A percentile compares a stretch with the other conserved stretches of the same genome.
Conservation (phyloP, 2,329 filamentous ascomycete genomes). For the Curvularia eragrostidis region DNA sequence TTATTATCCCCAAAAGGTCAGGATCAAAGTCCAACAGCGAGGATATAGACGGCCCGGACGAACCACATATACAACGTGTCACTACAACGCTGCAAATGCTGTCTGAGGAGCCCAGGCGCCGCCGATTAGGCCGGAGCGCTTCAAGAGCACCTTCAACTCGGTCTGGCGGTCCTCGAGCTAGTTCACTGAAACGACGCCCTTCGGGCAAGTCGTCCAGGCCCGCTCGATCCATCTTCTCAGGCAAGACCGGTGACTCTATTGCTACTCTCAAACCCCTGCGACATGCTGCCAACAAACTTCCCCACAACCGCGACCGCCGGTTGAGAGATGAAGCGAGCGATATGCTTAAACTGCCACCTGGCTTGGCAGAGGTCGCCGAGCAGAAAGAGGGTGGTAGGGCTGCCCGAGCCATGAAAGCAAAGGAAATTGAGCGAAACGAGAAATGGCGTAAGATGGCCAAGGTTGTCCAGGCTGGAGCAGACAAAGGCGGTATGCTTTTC, state of each 20-base stretch:
- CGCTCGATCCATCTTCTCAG: constrained; percentile 48
- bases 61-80: constrained; percentile 61
- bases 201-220: constrained; percentile 56
- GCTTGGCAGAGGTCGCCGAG: constrained; percentile 55
- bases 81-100: constrained; percentile 65
- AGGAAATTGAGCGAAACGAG: constrained; percentile 67
- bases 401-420: constrained; percentile 60
- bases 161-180: constrained; percentile 46
- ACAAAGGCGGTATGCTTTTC: constrained; percentile 68
- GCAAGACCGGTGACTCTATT: constrained; percentile 51
- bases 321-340: constrained; percentile 66
- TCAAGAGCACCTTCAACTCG: constrained; percentile 56
- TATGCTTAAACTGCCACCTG: constrained; percentile 68
- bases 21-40: constrained; percentile 41
- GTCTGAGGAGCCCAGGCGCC: constrained; percentile 62
- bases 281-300: constrained; percentile 60
- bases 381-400: constrained; percentile 56
- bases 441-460: constrained; percentile 73
- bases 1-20: constrained; percentile 59
- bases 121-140: constrained; percentile 58
- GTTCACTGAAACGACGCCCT: constrained; percentile 49
- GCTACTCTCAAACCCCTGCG: constrained; percentile 54
- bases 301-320: constrained; percentile 61
- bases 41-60: constrained; percentile 40
- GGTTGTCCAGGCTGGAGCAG: constrained; percentile 52